Conservation (phyloP, 129 eudicot species). For the Erigeron canadensis region DNA sequence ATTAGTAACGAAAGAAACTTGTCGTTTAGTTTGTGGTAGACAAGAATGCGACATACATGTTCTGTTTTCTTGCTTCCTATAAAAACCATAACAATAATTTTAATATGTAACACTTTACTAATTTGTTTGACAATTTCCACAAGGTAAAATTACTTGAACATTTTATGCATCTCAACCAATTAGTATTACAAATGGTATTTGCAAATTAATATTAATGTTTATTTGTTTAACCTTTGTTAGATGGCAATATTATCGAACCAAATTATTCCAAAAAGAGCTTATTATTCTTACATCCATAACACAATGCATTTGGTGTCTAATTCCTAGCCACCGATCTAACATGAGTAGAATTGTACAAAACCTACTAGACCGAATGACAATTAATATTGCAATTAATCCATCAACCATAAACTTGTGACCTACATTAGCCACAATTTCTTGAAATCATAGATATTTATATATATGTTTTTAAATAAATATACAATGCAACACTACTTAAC, state of each 20-base stretch:
- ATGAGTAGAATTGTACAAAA: too few species aligned
- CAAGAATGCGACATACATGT: background rate
- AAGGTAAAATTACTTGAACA: background rate
- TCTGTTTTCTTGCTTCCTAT: background rate
- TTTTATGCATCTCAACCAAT: too few species aligned
- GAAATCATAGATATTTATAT: constrained; percentile 8
- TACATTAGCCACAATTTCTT: background rate
- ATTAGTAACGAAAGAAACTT: background rate
- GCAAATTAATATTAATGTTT: too few species aligned
- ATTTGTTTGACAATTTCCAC: background rate
- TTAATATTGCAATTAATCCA: background rate
- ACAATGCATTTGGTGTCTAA: constrained; percentile 23
- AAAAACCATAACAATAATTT: background rate
- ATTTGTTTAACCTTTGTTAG: too few species aligned
- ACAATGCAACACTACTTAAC: constrained; percentile 58
- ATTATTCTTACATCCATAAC: too few species aligned
- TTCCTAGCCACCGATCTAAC: background rate
- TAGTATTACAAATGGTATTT: too few species aligned
- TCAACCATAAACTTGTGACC: background rate
- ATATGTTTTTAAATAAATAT: constrained; percentile 7
- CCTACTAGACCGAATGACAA: background rate
- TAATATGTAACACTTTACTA: background rate
- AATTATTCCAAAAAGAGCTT: too few species aligned
- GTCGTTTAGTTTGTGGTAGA: background rate
- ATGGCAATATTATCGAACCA: too few species aligned